Evolutionary conservation across 306 rosid genomes (phyloP), one percentile per base, ranked within the genome.

Genomic region (Senna tora): DNA sequence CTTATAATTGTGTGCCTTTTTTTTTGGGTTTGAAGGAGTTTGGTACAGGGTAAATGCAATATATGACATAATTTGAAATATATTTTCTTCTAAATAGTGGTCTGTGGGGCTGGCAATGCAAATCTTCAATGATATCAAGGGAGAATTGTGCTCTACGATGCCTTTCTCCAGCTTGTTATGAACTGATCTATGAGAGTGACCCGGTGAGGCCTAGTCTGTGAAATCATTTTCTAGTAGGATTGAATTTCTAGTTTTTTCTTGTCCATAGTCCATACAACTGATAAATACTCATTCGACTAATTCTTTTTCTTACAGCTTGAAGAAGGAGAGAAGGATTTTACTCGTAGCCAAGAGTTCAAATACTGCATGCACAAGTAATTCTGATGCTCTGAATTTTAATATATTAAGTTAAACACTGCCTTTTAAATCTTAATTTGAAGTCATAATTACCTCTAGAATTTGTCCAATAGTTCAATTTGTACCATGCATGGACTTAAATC

Each of bases 71-170:
- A 51, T n/a, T 57, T 72, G 33, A 64, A 5, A 22, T 46, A 32
- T 11, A 17, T 21, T 32, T 2, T 65, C 21, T 57, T 72, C 14
- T 46, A 51, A 67, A 57, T 74, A 93, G 98, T 60, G 97, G 97
- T 16, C 30, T 93, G 82, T 91, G 98, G 97, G 97, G 98, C 42
- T 71, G 79, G 92, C 75, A 78, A 7, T 93, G 98, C 85, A 87
- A 86, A 70, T 84, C 97, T 52, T 86, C 96, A 0, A 25, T 63
- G 74, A 80, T 75, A 78, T 89, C 87, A n/a, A 93, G 84, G 82
- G 97, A 93, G 78, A 93, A 93, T 74, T 93, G 98, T 73, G 98
- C 88, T 69, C 65, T 93, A 74, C 86, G 87, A 77, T 90, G 98
- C 79, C 98, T 93, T 72, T 87, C 97, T 13, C 86, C 92, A 0